A percentile compares a stretch with the other conserved stretches of the same genome.
Evolutionary conservation across 768 basidiomycete species (phyloP).

Genomic region (Dioszegia crocea): DNA sequence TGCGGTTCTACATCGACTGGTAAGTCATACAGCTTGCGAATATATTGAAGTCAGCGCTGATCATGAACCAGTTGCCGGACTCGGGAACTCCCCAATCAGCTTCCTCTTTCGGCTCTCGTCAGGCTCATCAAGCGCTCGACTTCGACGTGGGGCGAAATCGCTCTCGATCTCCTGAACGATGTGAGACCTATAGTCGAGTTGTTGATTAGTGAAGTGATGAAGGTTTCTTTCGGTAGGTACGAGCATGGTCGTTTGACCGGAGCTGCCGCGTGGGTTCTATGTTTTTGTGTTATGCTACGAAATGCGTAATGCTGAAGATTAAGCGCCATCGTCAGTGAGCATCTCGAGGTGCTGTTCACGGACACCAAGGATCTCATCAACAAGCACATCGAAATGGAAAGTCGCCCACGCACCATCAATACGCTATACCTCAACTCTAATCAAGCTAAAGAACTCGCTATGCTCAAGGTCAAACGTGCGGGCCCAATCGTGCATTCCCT

Average conservation of each 20-base stretch:
- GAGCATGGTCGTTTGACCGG: background rate
- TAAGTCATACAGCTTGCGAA: background rate
- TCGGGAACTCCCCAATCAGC: slow-evolving; percentile 8
- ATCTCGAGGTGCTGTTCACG: background rate
- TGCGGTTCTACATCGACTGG: background rate
- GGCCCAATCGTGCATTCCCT: background rate
- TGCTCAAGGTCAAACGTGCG: background rate
- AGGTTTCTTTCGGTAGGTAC: background rate
- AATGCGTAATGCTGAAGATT: background rate
- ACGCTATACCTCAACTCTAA: background rate
- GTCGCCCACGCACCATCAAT: slow-evolving; percentile 10
- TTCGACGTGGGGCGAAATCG: background rate
- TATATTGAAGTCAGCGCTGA: no score
- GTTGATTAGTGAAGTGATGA: background rate
- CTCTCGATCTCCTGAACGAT: slow-evolving; percentile 2
- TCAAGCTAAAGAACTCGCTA: no score
- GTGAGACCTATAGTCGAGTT: background rate
- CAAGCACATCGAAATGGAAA: slow-evolving; percentile 8
- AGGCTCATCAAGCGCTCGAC: slow-evolving; percentile 5
- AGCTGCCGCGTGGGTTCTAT: background rate
- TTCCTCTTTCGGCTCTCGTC: slow-evolving; percentile 1
- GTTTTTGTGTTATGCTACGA: background rate
- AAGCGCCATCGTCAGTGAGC: slow-evolving; percentile 6
- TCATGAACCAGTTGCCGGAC: background rate
- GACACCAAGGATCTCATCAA: slow-evolving; percentile 1